These are phyloP conservation scores for Breviolum minutum DNA, from an alignment of 73 alveolate species.

Conservation along the genomic window DNA sequence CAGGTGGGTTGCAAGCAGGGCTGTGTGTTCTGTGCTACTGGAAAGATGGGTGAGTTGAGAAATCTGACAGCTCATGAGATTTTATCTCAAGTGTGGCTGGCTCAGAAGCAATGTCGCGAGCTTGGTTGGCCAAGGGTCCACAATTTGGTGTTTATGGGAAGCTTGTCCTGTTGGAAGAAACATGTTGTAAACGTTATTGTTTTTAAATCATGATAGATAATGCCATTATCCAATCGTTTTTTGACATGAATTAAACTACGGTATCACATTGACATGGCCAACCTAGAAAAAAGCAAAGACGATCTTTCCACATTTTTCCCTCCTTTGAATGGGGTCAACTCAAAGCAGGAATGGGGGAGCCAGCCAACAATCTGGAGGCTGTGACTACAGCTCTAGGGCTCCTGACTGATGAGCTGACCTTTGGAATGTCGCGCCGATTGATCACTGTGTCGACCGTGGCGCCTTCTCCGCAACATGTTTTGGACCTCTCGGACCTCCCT, in stretches of 20 bases:
- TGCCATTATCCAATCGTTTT: too few relatives aligned
- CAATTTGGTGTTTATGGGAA: constrained; percentile 76
- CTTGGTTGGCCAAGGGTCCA: constrained; percentile 41
- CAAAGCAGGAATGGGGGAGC: neutral
- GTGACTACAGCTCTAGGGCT: constrained; percentile 31
- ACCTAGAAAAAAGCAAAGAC: too few relatives aligned
- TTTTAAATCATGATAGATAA: too few relatives aligned
- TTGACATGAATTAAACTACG: too few relatives aligned
- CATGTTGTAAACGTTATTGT: too few relatives aligned
- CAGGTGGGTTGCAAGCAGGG: constrained; percentile 88
- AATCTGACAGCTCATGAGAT: constrained; percentile 53
- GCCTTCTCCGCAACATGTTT: constrained; percentile 29
- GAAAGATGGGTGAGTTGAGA: constrained; percentile 46
- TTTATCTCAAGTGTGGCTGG: constrained; percentile 50
- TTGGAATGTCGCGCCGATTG: neutral
- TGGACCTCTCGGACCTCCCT: constrained; percentile 6
- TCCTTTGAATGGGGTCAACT: too few relatives aligned
- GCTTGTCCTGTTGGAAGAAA: neutral
- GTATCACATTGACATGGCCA: too few relatives aligned
- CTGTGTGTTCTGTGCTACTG: constrained; percentile 65
- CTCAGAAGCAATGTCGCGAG: constrained; percentile 17
- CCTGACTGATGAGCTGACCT: neutral
- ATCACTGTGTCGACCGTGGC: constrained; percentile 66
- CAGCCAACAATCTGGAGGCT: constrained; percentile 26
- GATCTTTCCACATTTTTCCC: too few relatives aligned